Evolutionary conservation across 768 basidiomycete genomes (phyloP).

Genomic region (Crucibulum laeve): DNA sequence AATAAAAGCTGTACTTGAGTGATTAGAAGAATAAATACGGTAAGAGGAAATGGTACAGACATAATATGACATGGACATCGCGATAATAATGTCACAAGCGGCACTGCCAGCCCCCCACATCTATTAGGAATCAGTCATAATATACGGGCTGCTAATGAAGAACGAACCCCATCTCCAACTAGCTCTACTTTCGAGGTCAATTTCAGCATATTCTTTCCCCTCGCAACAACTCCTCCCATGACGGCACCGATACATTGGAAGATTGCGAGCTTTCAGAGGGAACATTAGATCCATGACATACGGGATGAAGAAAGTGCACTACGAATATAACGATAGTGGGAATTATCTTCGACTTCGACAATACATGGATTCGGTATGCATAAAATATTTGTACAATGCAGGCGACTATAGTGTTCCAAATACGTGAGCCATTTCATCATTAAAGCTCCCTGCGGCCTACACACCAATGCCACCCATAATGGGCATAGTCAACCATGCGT

Average conservation of each 20-base stretch:
- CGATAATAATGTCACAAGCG: background rate
- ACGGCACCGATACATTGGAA: no score
- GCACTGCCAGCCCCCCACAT: background rate
- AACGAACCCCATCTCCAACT: no score
- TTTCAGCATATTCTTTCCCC: no score
- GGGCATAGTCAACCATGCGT: conserved; percentile 21
- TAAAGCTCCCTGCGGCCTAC: background rate
- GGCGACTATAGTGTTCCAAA: conserved; percentile 19
- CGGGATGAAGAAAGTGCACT: no score
- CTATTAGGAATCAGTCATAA: no score
- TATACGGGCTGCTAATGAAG: no score
- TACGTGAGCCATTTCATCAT: background rate
- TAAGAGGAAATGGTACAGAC: background rate
- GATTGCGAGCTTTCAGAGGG: no score
- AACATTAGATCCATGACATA: no score
- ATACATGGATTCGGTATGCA: conserved; percentile 25
- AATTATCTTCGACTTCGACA: conserved; percentile 15
- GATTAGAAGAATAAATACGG: background rate
- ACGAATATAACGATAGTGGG: conserved; percentile 6
- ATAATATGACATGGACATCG: background rate
- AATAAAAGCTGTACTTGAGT: background rate
- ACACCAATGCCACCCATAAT: conserved; percentile 24
- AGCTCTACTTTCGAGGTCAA: no score
- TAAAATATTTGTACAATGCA: conserved; percentile 26
- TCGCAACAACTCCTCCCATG: no score